Conservation (phyloP, 192 early-diverging fungal species). For the Podila horticola region DNA sequence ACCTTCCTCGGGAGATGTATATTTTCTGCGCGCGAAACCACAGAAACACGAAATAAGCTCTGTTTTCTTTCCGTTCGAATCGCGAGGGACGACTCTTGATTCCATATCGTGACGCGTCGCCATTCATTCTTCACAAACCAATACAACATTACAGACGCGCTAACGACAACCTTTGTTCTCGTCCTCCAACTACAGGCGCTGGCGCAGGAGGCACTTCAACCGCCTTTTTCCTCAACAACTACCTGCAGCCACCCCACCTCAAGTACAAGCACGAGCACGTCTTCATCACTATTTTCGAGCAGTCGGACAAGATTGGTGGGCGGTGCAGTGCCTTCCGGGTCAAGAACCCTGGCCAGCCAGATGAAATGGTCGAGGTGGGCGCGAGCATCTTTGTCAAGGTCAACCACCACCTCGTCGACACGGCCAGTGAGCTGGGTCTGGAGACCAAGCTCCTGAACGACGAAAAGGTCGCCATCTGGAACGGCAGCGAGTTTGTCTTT, state of each 20-base stretch:
- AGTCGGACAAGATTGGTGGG: constrained; percentile 63
- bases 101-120: not conserved
- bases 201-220: constrained; percentile 64
- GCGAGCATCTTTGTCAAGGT: constrained; percentile 71
- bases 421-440: constrained; percentile 61
- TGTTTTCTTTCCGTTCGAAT: too few species aligned
- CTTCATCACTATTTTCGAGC: constrained; percentile 67
- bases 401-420: constrained; percentile 66
- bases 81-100: not conserved
- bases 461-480: constrained; percentile 55
- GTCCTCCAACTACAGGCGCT: constrained; percentile 44
- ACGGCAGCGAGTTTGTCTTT: constrained; percentile 64
- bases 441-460: constrained; percentile 45
- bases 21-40: too few species aligned
- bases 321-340: constrained; percentile 50
- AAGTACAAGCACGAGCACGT: constrained; percentile 32
- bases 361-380: constrained; percentile 62
- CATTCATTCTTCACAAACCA: not conserved
- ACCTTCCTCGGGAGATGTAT: not conserved
- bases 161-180: too few species aligned
- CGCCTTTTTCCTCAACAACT: constrained; percentile 54
- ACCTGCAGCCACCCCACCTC: constrained; percentile 19
- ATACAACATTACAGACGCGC: too few species aligned
- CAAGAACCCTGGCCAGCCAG: constrained; percentile 26
- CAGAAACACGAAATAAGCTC: too few species aligned